Base-by-base conservation (phyloP, 306 rosid genomes). In the Quercus bicolor region DNA sequence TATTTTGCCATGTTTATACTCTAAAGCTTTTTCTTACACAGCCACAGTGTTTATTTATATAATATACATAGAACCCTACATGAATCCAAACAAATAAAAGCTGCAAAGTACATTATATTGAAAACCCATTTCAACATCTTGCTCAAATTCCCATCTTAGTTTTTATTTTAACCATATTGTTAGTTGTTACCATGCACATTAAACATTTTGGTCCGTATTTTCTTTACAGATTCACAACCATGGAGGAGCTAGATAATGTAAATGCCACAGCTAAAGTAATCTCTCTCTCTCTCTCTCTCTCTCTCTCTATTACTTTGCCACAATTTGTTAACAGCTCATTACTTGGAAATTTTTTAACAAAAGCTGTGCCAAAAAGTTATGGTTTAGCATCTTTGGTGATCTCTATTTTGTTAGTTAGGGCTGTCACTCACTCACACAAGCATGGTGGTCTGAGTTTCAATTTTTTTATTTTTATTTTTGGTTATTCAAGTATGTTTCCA, bases 231-330 rank as follows among this genome's bases (percentile, higher is more conserved):
- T 78, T 48, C 45, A 21, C 28, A 65, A 56, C 34, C 16, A 78
- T 81, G 88, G 88, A 81, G 75, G 72, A 66, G 74, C 75, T 70
- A 48, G 71, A 52, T 24, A 72, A 74, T 45, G 87, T 55, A 59
- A 80, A 68, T 26, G 73, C 72, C 68, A 72, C 82, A 77, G 75
- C 84, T 73, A 18, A 68, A 43, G 73, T 79, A 82, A 82, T 80
- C 64, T 84, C 60, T 72, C 87, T 72, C 82, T 62, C 78, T 55
- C 70, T 64, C 26, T 64, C 64, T 71, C 71, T 56, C 70, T 34
- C 31, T 54, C 40, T 45, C 56, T 16, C 40, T 5, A 5, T 33
- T 33, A 7, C 45, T 37, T 7, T 40, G 45, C 45, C 45, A 40
- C 45, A 40, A 40, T 8, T 40, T 40, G 11, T 40, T 40, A 0